Conservation (phyloP, 148 eudicot genomes). For the Chenopodium quinoa region DNA sequence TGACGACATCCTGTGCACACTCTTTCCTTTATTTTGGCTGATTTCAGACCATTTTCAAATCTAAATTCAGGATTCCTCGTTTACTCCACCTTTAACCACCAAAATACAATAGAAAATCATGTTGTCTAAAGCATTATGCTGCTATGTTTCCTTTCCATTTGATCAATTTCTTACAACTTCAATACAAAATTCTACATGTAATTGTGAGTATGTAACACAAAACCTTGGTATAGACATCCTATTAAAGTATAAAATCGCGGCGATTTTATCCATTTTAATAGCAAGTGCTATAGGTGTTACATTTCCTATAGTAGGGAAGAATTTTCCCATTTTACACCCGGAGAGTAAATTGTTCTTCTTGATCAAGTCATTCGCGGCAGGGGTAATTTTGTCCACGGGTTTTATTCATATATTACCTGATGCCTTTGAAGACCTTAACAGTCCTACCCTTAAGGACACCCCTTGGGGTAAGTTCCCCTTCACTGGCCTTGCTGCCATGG, state of each 20-base stretch:
- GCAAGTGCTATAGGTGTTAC: constrained; percentile 25
- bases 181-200: neutral
- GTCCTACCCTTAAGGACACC: constrained; percentile 18
- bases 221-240: constrained; percentile 1
- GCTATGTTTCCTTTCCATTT: neutral
- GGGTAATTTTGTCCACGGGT: constrained; percentile 40
- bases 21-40: constrained; percentile 4
- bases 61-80: neutral
- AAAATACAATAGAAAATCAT: neutral
- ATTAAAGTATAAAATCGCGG: constrained; percentile 25
- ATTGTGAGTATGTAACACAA: neutral
- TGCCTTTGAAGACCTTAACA: constrained; percentile 23
- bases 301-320: constrained; percentile 28
- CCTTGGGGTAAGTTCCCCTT: constrained; percentile 32
- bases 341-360: constrained; percentile 31
- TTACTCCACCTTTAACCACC: neutral
- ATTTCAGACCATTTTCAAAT: neutral
- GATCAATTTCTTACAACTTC: neutral
- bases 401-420: constrained; percentile 35
- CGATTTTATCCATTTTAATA: constrained; percentile 16
- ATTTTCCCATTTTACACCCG: constrained; percentile 18
- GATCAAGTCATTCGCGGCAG: constrained; percentile 38
- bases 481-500: constrained; percentile 28
- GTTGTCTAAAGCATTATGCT: constrained; percentile 2
- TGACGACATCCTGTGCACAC: constrained; percentile 19